These are phyloP conservation scores for Lactarius sanguifluus DNA, from an alignment of 768 basidiomycete genomes.

Conservation along the genomic window DNA sequence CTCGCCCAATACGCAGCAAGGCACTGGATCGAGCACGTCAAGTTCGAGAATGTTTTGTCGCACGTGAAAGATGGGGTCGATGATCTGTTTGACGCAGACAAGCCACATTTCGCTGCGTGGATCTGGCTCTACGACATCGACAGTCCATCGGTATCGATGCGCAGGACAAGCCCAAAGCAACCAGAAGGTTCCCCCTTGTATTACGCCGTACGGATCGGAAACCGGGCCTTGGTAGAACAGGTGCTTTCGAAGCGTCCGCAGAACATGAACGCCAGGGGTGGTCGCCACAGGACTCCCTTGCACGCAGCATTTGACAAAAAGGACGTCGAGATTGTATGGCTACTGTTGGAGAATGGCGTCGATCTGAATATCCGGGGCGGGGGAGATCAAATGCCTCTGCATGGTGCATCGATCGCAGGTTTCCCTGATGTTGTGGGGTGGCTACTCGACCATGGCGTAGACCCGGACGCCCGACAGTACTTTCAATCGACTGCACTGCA, in stretches of 20 bases:
- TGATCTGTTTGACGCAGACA: background rate
- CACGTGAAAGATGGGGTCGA: background rate
- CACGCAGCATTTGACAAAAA: background rate
- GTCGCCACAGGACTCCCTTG: background rate
- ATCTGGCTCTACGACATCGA: background rate
- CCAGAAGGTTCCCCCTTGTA: background rate
- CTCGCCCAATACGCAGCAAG: background rate
- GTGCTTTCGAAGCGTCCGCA: background rate
- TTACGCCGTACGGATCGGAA: background rate
- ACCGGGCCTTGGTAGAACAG: background rate
- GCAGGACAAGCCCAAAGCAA: background rate
- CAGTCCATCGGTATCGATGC: too few species aligned
- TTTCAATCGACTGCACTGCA: background rate
- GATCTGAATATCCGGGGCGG: background rate
- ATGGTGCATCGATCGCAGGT: background rate
- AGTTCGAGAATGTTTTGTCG: background rate
- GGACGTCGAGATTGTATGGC: background rate
- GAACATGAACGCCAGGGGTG: background rate
- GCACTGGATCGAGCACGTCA: background rate
- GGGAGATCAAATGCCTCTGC: background rate
- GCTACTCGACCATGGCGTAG: background rate
- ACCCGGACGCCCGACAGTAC: background rate
- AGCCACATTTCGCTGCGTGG: background rate
- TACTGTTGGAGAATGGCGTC: background rate
- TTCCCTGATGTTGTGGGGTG: background rate